These are phyloP conservation scores for Aegilops umbellulata DNA, from an alignment of 176 grass and related monocot genomes.

Conservation along the genomic window DNA sequence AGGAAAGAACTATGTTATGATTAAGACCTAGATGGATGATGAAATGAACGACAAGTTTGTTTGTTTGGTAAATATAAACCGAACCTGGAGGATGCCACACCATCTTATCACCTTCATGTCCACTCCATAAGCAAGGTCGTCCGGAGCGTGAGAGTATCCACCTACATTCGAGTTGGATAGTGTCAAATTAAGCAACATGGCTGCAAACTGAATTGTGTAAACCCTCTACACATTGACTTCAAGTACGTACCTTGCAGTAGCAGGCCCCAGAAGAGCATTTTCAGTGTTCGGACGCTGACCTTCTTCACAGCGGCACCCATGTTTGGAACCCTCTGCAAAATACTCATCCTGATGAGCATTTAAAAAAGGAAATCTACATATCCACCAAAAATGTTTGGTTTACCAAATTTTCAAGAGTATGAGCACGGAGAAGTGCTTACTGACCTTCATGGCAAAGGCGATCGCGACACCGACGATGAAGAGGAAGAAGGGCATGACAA, in stretches of 20 bases:
- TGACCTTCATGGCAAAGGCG: conserved; percentile 84
- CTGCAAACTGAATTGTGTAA: background rate
- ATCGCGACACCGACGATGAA: conserved; percentile 92
- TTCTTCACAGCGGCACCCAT: conserved; percentile 35
- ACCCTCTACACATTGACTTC: background rate
- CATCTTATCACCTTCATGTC: conserved; percentile 77
- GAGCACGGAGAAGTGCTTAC: background rate
- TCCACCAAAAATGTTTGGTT: background rate
- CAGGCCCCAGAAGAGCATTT: conserved; percentile 77
- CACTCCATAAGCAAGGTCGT: conserved; percentile 76
- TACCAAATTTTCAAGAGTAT: background rate
- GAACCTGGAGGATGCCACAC: conserved; percentile 84
- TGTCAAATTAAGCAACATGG: background rate
- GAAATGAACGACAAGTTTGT: background rate
- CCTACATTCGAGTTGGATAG: conserved; percentile 24
- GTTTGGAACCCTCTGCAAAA: conserved; percentile 61
- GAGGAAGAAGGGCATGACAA: conserved; percentile 97
- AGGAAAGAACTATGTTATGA: background rate
- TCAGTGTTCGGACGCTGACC: conserved; percentile 51
- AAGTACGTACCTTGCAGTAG: conserved; percentile 65
- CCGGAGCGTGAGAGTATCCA: conserved; percentile 78
- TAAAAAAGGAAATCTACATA: background rate
- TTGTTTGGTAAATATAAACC: background rate
- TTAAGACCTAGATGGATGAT: background rate
- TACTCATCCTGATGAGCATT: background rate